Conservation (phyloP, 345 rosid species). For the Carallia pectinifolia region DNA sequence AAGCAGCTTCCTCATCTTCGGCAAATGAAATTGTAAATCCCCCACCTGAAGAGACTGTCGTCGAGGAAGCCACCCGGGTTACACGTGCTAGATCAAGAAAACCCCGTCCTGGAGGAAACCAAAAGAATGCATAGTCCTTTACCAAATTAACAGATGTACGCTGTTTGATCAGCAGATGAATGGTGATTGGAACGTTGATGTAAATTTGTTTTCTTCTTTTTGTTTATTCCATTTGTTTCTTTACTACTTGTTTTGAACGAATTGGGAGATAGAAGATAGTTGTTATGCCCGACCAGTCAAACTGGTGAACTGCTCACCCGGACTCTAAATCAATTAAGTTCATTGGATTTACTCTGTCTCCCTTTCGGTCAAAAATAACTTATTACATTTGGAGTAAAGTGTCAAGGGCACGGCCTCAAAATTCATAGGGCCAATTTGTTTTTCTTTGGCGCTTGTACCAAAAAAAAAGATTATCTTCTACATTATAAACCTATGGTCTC, state of each 20-base stretch:
- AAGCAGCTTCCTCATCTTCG: slow-evolving; percentile 39
- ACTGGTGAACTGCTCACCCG: too few relatives aligned
- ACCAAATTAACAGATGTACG: slow-evolving; percentile 21
- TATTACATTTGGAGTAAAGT: too few relatives aligned
- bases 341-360: too few relatives aligned
- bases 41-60: slow-evolving; percentile 48
- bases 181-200: slow-evolving; percentile 35
- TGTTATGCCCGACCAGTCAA: too few relatives aligned
- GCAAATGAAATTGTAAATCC: slow-evolving; percentile 34
- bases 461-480: too few relatives aligned
- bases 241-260: slow-evolving; percentile 22
- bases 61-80: slow-evolving; percentile 43
- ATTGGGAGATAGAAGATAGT: not conserved
- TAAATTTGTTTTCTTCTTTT: slow-evolving; percentile 35
- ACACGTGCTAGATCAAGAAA: slow-evolving; percentile 51
- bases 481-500: too few relatives aligned
- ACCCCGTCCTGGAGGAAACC: slow-evolving; percentile 40
- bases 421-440: too few relatives aligned
- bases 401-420: too few relatives aligned
- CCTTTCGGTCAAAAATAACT: too few relatives aligned
- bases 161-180: slow-evolving; percentile 29
- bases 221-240: slow-evolving; percentile 46
- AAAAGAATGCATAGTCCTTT: slow-evolving; percentile 8
- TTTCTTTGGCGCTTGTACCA: too few relatives aligned
- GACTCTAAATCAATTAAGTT: too few relatives aligned